Base-by-base conservation (phyloP, 257 asterid genomes). In the Ocimum tenuiflorum region DNA sequence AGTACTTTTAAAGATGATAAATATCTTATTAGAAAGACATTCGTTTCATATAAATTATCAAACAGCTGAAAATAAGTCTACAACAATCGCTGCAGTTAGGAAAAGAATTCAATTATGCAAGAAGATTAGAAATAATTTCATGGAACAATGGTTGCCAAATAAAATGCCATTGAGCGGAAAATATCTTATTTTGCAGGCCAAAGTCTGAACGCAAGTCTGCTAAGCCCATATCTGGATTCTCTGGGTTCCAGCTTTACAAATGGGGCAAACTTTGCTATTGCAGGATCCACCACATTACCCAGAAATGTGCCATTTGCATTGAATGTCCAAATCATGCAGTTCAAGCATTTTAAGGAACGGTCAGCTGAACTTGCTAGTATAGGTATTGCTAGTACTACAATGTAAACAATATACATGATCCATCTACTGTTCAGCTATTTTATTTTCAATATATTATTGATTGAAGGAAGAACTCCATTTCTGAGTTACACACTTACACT, bases 241-340 rank as follows among this genome's bases (percentile, higher is more conserved):
- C 39, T 86, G 22, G 85, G 86, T 46, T 69, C 95, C 51, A 80
- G 65, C 39, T 91, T 91, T 70, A 62, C 84, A 42, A 83, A 84
- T 71, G 96, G 98, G 31, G 95, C 86, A 35, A 91, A 91, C 82
- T 91, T 91, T 69, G 98, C 98, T 3, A 67, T 91, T 41, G 92
- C 68, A 18, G 96, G 98, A 31, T 88, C 98, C 4, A 31, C 78
- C 17, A 77, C 92, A 0, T 78, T 88, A 66, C 98, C 98, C 27
- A 82, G 66, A 56, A 36, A 69, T 41, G 74, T 61, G 35, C 96
- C 96, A 0, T 91, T 86, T 60, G 74, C 98, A 11, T 76, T 91
- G 62, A 54, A 86, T 70, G 76, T 88, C 61, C 98, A 91, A 79
- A 73, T 88, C 73, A 54, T 79, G 95, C 96, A 91, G 79, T 91